Evolutionary conservation across 805 yeast genomes (phyloP).

Genomic region (Metschnikowia baotianmanensis): DNA sequence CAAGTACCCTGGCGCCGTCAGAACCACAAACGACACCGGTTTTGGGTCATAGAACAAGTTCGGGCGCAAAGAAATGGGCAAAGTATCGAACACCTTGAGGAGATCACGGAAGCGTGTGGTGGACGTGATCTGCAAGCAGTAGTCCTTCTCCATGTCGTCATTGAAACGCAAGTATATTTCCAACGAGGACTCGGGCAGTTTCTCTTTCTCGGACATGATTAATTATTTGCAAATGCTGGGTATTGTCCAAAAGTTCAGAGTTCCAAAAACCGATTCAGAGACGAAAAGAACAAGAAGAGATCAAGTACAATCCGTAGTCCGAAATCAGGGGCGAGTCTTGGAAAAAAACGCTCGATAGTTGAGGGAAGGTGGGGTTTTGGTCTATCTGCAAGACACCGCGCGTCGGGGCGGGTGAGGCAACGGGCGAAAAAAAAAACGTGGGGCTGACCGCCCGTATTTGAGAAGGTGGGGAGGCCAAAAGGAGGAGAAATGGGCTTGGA

Average conservation of each 20-base stretch:
- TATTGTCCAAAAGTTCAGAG: not conserved
- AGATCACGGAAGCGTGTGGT: constrained; percentile 60
- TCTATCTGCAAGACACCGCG: not conserved
- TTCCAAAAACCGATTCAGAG: not conserved
- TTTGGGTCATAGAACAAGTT: constrained; percentile 61
- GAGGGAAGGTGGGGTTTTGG: not conserved
- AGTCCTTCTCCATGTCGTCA: constrained; percentile 82
- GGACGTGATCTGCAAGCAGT: constrained; percentile 73
- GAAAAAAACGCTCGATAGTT: not conserved
- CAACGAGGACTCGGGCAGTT: constrained; percentile 18
- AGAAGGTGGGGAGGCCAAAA: too few species aligned
- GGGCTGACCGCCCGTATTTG: too few species aligned
- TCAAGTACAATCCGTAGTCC: not conserved
- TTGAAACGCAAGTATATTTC: constrained; percentile 78
- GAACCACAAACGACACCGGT: constrained; percentile 65
- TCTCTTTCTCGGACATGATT: constrained; percentile 6
- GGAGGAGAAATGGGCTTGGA: too few species aligned
- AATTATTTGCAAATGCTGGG: not conserved
- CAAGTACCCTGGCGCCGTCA: constrained; percentile 71
- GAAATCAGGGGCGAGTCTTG: too few species aligned
- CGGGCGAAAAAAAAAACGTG: not conserved
- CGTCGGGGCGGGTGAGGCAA: too few species aligned
- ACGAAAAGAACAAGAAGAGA: not conserved
- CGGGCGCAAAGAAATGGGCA: constrained; percentile 81
- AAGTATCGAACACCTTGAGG: constrained; percentile 54